phyloP scores from a whole-genome alignment of 345 rosid species.

The Mangifera indica region DNA sequence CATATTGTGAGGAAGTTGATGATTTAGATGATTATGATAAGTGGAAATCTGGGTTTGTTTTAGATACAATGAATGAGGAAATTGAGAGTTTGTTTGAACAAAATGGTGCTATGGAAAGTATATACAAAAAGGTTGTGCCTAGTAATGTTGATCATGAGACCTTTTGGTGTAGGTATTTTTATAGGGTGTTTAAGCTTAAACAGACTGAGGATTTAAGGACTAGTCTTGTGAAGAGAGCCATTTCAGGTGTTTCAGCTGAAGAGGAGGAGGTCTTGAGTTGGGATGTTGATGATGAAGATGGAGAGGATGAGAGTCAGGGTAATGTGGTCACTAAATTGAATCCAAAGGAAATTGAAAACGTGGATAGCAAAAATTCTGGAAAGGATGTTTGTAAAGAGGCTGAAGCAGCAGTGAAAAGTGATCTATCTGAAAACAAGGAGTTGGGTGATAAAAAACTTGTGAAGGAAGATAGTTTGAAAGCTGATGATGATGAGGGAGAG shows the following conservation, averaged over 20 bases:
- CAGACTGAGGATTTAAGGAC: slow-evolving; percentile 83
- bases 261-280: slow-evolving; percentile 81
- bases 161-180: slow-evolving; percentile 78
- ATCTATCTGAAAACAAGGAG: slow-evolving; percentile 25
- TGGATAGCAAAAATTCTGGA: slow-evolving; percentile 21
- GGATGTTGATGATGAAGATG: slow-evolving; percentile 68
- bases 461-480: slow-evolving; percentile 9
- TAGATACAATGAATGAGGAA: slow-evolving; percentile 51
- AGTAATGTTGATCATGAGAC: slow-evolving; percentile 56
- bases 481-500: slow-evolving; percentile 18
- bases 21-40: slow-evolving; percentile 60
- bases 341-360: slow-evolving; percentile 28
- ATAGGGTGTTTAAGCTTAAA: slow-evolving; percentile 69
- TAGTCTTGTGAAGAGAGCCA: slow-evolving; percentile 77
- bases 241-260: slow-evolving; percentile 54
- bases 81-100: slow-evolving; percentile 51
- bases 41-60: slow-evolving; percentile 60
- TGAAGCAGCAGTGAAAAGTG: slow-evolving; percentile 22
- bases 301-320: slow-evolving; percentile 23
- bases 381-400: slow-evolving; percentile 18
- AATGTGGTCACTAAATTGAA: slow-evolving; percentile 22
- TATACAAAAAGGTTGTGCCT: slow-evolving; percentile 60
- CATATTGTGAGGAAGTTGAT: slow-evolving; percentile 74
- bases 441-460: slow-evolving; percentile 18
- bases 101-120: slow-evolving; percentile 46